Evolutionary conservation across 371 early-diverging fungal species (phyloP).

Genomic region (Nematocida major): DNA sequence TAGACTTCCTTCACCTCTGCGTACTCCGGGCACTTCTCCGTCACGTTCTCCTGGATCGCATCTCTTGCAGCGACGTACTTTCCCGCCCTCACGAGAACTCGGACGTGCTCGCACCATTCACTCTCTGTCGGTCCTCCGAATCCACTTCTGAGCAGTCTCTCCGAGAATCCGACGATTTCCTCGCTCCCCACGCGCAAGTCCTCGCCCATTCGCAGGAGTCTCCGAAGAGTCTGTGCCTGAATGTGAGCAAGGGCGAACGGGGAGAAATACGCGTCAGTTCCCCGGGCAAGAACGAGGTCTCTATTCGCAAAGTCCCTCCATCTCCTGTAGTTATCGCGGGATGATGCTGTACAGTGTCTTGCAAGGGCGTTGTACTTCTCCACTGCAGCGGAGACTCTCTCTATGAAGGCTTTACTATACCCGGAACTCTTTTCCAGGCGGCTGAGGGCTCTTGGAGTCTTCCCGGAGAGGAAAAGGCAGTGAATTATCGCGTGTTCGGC

Average conservation of each 20-base stretch:
- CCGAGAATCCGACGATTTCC: conserved; percentile 1
- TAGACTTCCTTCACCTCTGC: conserved; percentile 1
- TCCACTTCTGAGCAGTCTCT: not conserved
- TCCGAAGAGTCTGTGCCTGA: not conserved
- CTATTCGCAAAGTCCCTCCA: conserved; percentile 1
- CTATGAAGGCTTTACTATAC: not conserved
- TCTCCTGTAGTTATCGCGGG: not conserved
- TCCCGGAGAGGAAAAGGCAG: conserved; percentile 25
- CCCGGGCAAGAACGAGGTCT: conserved; percentile 4
- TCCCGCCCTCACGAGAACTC: not conserved
- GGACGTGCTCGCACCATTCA: conserved; percentile 14
- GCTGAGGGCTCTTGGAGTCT: not conserved
- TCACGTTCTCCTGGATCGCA: not conserved
- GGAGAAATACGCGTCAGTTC: conserved; percentile 1
- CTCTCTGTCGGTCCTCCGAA: not conserved
- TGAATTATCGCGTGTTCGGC: conserved; percentile 23
- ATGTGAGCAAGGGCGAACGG: conserved; percentile 7
- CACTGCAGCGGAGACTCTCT: not conserved
- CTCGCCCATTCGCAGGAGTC: not conserved
- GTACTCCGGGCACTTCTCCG: not conserved
- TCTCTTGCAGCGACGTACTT: conserved; percentile 17
- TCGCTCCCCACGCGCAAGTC: not conserved
- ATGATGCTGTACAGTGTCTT: not conserved
- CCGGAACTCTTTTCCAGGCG: not conserved
- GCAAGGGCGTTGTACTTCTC: not conserved